A percentile compares a stretch with the other conserved stretches of the same genome.
Evolutionary conservation across 1,139 yeast species (phyloP).

Genomic region (Saccharomyces hybrid): DNA sequence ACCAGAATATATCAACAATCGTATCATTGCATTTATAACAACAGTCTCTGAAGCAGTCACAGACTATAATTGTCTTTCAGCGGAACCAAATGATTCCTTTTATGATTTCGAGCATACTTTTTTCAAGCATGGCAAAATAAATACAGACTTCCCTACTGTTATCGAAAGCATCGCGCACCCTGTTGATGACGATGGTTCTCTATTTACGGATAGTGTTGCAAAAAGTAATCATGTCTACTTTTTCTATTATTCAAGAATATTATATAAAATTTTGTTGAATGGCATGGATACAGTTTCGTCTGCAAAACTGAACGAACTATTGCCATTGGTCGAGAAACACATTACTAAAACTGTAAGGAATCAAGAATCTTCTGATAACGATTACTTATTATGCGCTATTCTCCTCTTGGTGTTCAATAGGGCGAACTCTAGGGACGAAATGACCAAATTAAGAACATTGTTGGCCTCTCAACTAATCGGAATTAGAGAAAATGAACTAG

Average conservation of each 20-base stretch:
- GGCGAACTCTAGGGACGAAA: constrained; percentile 33
- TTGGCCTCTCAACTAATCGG: constrained; percentile 64
- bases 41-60: constrained; percentile 33
- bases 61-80: constrained; percentile 33
- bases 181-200: background rate
- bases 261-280: constrained; percentile 24
- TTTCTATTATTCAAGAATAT: constrained; percentile 26
- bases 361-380: background rate
- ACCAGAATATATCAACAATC: constrained; percentile 16
- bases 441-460: constrained; percentile 34
- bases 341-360: constrained; percentile 26
- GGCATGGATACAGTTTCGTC: constrained; percentile 28
- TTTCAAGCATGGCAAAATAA: constrained; percentile 5
- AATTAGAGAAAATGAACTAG: constrained; percentile 37
- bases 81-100: constrained; percentile 15
- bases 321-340: constrained; percentile 31
- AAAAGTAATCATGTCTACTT: background rate
- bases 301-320: background rate
- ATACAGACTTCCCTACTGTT: constrained; percentile 18
- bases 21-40: constrained; percentile 24
- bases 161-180: background rate
- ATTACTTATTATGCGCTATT: constrained; percentile 33
- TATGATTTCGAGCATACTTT: constrained; percentile 18
- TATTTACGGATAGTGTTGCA: constrained; percentile 6
- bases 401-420: constrained; percentile 36